phyloP scores from a whole-genome alignment of 78 protist genomes.

The Bodo saltans region DNA sequence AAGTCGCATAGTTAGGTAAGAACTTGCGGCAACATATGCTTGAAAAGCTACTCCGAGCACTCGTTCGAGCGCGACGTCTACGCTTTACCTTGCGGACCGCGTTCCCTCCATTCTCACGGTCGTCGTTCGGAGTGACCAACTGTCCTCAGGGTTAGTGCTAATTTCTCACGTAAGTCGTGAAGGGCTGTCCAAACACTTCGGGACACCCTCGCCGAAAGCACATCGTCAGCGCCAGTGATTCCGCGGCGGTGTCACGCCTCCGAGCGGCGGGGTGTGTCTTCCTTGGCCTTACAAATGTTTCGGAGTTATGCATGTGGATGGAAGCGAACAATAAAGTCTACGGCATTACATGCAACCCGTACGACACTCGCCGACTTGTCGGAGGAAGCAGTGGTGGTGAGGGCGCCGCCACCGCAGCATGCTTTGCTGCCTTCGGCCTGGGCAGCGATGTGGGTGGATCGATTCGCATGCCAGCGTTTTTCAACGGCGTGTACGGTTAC shows the following conservation, averaged over 20 bases:
- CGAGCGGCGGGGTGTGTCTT: conserved; percentile 6
- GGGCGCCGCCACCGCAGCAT: conserved; percentile 5
- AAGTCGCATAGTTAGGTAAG: no score
- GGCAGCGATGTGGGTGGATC: conserved; percentile 41
- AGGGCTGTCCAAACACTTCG: not conserved
- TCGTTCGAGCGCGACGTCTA: no score
- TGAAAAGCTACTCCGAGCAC: no score
- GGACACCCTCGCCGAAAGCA: not conserved
- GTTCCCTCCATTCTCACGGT: no score
- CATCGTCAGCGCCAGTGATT: not conserved
- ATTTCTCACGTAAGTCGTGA: no score
- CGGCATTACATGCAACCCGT: conserved; percentile 28
- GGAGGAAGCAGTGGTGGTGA: conserved; percentile 32
- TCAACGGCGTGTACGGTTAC: conserved; percentile 27
- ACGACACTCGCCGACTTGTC: not conserved
- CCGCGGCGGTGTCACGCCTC: not conserved
- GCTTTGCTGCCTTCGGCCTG: conserved; percentile 14
- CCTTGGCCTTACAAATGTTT: conserved; percentile 27
- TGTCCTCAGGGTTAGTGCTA: no score
- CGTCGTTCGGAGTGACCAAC: no score
- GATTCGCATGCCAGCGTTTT: conserved; percentile 30
- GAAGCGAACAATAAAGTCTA: conserved; percentile 13
- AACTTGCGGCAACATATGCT: no score
- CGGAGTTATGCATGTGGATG: conserved; percentile 3
- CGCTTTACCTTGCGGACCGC: no score